A percentile compares a stretch with the other conserved stretches of the same genome.
Evolutionary conservation across 2,329 filamentous ascomycete genomes (phyloP).

Genomic region (Microcera coccophila): DNA sequence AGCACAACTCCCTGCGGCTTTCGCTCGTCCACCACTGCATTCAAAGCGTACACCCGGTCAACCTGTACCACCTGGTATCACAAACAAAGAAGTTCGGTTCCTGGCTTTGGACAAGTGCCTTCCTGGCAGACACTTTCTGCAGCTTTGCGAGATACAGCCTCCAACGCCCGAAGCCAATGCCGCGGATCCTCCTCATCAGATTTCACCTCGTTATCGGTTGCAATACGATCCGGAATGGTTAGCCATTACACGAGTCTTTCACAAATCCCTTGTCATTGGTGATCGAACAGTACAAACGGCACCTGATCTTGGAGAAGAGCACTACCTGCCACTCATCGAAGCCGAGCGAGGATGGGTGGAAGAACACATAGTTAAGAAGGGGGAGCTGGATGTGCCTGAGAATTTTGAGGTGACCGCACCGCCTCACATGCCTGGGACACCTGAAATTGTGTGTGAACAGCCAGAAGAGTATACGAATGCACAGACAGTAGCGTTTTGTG

Average conservation of each 20-base stretch:
- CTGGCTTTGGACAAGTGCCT: constrained; percentile 90
- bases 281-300: constrained; percentile 51
- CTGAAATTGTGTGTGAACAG: constrained; percentile 56
- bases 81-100: constrained; percentile 77
- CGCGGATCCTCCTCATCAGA: constrained; percentile 15
- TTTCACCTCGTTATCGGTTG: constrained; percentile 51
- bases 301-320: constrained; percentile 61
- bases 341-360: constrained; percentile 75
- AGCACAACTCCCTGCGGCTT: constrained; percentile 72
- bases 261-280: constrained; percentile 60
- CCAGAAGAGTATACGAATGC: constrained; percentile 81
- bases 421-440: constrained; percentile 55
- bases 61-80: constrained; percentile 66
- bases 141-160: constrained; percentile 64
- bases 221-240: constrained; percentile 94
- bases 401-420: constrained; percentile 78
- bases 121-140: constrained; percentile 74
- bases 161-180: constrained; percentile 28
- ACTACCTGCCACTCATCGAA: constrained; percentile 66
- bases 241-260: constrained; percentile 82
- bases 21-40: constrained; percentile 44
- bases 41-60: constrained; percentile 48
- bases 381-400: constrained; percentile 65
- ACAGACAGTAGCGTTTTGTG: constrained; percentile 79
- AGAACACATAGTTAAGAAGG: constrained; percentile 61